phyloP scores from a whole-genome alignment of 805 yeast genomes.

The Wickerhamiella sergipiensis region DNA sequence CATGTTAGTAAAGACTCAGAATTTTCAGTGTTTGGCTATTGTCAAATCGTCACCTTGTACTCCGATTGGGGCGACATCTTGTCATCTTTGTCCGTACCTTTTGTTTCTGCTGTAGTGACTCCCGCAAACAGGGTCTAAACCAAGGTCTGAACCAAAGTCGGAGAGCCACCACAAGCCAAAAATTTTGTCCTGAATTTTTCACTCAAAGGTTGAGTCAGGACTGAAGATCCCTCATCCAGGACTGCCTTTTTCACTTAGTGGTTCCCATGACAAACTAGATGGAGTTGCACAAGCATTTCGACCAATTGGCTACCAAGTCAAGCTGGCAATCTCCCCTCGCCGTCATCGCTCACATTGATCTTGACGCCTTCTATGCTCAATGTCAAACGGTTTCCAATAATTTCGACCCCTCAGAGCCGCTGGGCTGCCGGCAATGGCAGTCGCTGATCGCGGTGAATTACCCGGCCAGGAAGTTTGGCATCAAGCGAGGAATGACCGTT shows the following conservation, averaged over 20 bases:
- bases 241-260: no score
- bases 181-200: neutral
- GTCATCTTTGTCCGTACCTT: conserved; percentile 19
- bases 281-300: conserved; percentile 12
- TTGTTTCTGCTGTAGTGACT: neutral
- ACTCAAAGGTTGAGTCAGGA: neutral
- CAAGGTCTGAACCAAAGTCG: neutral
- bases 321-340: conserved; percentile 51
- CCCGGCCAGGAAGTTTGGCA: conserved; percentile 77
- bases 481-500: conserved; percentile 61
- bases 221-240: neutral
- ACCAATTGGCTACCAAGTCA: conserved; percentile 10
- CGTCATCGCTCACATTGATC: conserved; percentile 73
- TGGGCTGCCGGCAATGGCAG: conserved; percentile 91
- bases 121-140: no score
- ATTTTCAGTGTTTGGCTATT: conserved; percentile 21
- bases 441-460: conserved; percentile 69
- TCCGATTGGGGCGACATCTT: conserved; percentile 22
- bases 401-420: conserved; percentile 54
- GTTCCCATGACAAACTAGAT: neutral
- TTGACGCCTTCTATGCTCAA: conserved; percentile 94
- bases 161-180: neutral
- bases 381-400: conserved; percentile 72
- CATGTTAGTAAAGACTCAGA: conserved; percentile 13
- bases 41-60: conserved; percentile 19